Evolutionary conservation across 2,329 filamentous ascomycete species (phyloP).

Genomic region (Diaporthe helianthi): DNA sequence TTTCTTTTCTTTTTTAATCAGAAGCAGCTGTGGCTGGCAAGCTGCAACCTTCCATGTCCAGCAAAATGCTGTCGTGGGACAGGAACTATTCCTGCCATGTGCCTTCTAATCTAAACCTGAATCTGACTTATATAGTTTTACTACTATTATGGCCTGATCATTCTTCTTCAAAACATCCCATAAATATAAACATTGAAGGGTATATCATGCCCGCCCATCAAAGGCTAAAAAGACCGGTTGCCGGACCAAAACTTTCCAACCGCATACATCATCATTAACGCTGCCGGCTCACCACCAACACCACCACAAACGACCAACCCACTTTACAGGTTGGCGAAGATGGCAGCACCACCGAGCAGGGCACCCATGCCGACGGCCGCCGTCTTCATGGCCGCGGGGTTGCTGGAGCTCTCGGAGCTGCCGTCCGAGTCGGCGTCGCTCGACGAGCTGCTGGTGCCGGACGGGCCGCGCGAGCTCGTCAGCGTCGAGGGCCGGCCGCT

Average conservation of each 20-base stretch:
- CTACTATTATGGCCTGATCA: neutral
- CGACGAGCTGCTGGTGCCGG: constrained; percentile 34
- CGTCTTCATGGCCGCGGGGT: constrained; percentile 47
- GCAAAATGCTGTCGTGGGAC: neutral
- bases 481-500: constrained; percentile 4
- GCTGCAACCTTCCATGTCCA: neutral
- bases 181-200: constrained; percentile 24
- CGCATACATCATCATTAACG: neutral
- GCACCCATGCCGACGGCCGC: constrained; percentile 54
- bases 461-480: constrained; percentile 16
- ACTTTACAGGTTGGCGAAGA: constrained; percentile 52
- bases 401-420: constrained; percentile 32
- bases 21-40: neutral
- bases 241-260: constrained; percentile 11
- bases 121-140: neutral
- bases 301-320: too few species aligned
- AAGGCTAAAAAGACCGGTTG: neutral
- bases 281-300: too few species aligned
- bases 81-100: neutral
- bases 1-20: constrained; percentile 1
- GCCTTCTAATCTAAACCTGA: neutral
- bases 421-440: constrained; percentile 31
- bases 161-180: neutral
- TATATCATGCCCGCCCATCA: constrained; percentile 16
- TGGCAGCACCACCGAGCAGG: constrained; percentile 54